These are phyloP conservation scores for Aspergillus arachidicola DNA, from an alignment of 2,329 filamentous ascomycete genomes.

Conservation along the genomic window DNA sequence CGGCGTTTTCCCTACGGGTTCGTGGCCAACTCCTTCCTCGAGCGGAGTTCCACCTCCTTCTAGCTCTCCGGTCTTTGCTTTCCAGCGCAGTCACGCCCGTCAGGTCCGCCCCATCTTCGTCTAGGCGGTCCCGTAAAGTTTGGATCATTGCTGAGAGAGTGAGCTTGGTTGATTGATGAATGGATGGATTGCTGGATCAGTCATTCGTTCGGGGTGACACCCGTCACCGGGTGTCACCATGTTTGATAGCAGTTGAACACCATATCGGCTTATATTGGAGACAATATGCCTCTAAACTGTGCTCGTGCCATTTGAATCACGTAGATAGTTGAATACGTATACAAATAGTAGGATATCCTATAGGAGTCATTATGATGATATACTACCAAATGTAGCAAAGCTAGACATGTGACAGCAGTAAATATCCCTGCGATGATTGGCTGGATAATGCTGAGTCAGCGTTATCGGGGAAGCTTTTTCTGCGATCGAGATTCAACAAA, in stretches of 20 bases:
- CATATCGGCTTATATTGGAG: not conserved
- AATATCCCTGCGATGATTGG: constrained; percentile 1
- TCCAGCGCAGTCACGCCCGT: constrained; percentile 29
- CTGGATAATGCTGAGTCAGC: constrained; percentile 8
- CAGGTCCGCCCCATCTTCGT: constrained; percentile 25
- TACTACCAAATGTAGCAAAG: too few relatives aligned
- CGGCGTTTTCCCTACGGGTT: not conserved
- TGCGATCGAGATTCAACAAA: constrained; percentile 2
- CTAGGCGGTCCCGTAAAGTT: constrained; percentile 12
- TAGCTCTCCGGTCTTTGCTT: constrained; percentile 11
- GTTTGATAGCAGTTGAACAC: constrained; percentile 9
- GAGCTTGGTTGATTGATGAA: not conserved
- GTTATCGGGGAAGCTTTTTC: constrained; percentile 5
- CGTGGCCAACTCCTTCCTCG: constrained; percentile 7
- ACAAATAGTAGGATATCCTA: too few relatives aligned
- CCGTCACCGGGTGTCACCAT: not conserved
- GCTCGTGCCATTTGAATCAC: not conserved
- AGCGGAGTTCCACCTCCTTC: constrained; percentile 7
- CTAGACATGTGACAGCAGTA: not conserved
- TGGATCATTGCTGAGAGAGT: not conserved
- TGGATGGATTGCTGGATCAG: constrained; percentile 22
- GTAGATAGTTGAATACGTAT: not conserved
- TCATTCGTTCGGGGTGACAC: constrained; percentile 15
- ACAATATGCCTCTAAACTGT: not conserved
- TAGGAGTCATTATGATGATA: too few relatives aligned